Evolutionary conservation across 2,329 filamentous ascomycete genomes (phyloP), one percentile per base, ranked within the genome.

Genomic region (Colletotrichum truncatum): DNA sequence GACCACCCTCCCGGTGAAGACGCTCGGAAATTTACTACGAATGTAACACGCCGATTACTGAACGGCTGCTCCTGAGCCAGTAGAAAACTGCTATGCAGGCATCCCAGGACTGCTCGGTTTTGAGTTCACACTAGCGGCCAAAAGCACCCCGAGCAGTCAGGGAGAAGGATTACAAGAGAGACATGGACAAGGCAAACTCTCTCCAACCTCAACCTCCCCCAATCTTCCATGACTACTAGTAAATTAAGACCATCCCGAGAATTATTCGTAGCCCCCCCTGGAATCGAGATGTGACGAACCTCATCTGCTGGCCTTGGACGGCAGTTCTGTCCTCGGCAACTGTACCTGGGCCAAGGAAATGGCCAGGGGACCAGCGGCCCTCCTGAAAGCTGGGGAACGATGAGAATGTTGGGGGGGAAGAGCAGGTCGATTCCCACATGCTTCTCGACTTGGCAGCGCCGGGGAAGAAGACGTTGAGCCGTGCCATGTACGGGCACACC

Each of bases 1-100:
- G 56, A 48, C 62, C 62, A 25, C 12, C n/a, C 48, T 34, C 48
- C 54, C 41, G 62, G 62, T 54, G 56, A 61, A 39, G 38, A 45
- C 6, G 30, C 12, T 39, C 41, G 54, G 54, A 46, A 48, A 36
- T 26, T 36, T 14, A 1, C 26, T 39, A 48, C 46, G 39, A 61
- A 11, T 21, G 41, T n/a, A 38, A 48, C 28, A 34, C 54, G 36
- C 21, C 38, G n/a, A n/a, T n/a, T n/a, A n/a, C 28, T 49, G 46
- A 4, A 8, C 21, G 25, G 39, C 39, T 43, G 39, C 39, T 43
- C 18, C 16, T 43, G 11, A 10, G 10, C n/a, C 26, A 51, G 21
- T 9, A 21, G 30, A 21, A 7, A 30, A 14, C 18, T 18, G 4
- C 23, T 11, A 7, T n/a, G 26, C 16, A 6, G 23, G n/a, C 30